Evolutionary conservation across 2,329 filamentous ascomycete genomes (phyloP), one percentile per base, ranked within the genome.

Genomic region (Pyrenochaeta sp.): DNA sequence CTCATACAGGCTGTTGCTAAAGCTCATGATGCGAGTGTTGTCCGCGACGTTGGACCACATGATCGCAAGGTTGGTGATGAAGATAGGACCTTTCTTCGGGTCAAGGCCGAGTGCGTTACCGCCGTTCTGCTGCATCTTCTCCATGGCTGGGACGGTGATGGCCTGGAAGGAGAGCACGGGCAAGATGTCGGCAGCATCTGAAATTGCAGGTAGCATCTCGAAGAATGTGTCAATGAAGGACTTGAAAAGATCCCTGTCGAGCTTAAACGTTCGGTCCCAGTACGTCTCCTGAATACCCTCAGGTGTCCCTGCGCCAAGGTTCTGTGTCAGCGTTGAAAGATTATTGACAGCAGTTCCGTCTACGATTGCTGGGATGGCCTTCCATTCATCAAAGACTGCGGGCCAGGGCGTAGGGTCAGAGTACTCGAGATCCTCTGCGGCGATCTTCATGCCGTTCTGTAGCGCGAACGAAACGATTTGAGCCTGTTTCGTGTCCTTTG

Each of bases 101-200:
- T 59, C 49, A n/a, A 76, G 65, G 5, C 74, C 73, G 8, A 75
- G 64, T 8, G 72, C 58, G 36, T 77, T 76, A 0, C 74, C 74
- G 36, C 68, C 71, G 13, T 70, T 63, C 52, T 69, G 58, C 39
- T 64, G 51, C 71, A 76, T 75, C 28, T 62, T 51, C 27, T 59
- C 30, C 36, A 76, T 62, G 15, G 59, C 60, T 0, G 57, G 58
- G 0, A 58, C 55, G 1, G 73, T 72, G 52, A 76, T 72, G 19
- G 66, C 61, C 49, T 76, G 74, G 22, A 76, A 60, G 0, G 70
- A 66, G 24, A 61, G 57, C 1, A 68, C 65, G 1, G 71, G 70
- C 4, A 74, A 25, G n/a, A 75, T 56, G 4, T 46, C 56, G 4
- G 59, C 56, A 6, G 64, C 67, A 52, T 70, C 65, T 22, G 46